Base-by-base conservation (phyloP, 768 basidiomycete genomes). In the Tricholomella constricta region DNA sequence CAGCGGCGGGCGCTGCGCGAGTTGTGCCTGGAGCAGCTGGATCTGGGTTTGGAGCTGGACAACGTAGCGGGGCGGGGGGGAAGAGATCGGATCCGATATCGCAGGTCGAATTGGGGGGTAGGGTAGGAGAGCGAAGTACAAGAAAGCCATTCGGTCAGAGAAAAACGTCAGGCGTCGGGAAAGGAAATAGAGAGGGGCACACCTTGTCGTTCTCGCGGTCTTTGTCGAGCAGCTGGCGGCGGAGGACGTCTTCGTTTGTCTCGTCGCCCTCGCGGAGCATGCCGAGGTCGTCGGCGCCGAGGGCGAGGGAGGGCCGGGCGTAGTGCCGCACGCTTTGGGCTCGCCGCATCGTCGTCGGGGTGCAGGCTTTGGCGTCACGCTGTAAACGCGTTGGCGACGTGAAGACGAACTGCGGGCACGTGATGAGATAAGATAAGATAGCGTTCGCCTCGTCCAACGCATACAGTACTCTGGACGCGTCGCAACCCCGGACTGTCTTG, bases 201-300 rank as follows among this genome's bases (percentile, higher is more conserved):
- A 86, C 87, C 72, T 78, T 85, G 69, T 89, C 88, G 55, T 82
- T 83, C 65, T 89, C 86, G 46, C 86, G 72, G 41, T 86, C 84
- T 56, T 82, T 85, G 41, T 87, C 86, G 23, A 86, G 65, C 38
- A 90, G 70, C 40, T 88, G 84, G 43, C 77, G 75, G 23, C 87
- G 77, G 27, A 90, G 72, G 7, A 75, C 67, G 49, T 88, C 86
- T 63, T 89, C 85, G 35, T 72, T 69, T 9, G 79, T 70, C 52
- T 88, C 86, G 29, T 81, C 78, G 22, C 72, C 69, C 64, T 90
- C 89, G 42, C 76, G 75, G 26, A 90, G 70, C 19, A 79, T 62
- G 32, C 81, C 78, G 4, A 90, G 75, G 55, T 89, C 89, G 57
- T 89, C 79, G 4, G 77, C 62, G 15, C 69, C 72, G 7, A 78